phyloP scores from a whole-genome alignment of 2,329 filamentous ascomycete species.

The Chaetomium strumarium region DNA sequence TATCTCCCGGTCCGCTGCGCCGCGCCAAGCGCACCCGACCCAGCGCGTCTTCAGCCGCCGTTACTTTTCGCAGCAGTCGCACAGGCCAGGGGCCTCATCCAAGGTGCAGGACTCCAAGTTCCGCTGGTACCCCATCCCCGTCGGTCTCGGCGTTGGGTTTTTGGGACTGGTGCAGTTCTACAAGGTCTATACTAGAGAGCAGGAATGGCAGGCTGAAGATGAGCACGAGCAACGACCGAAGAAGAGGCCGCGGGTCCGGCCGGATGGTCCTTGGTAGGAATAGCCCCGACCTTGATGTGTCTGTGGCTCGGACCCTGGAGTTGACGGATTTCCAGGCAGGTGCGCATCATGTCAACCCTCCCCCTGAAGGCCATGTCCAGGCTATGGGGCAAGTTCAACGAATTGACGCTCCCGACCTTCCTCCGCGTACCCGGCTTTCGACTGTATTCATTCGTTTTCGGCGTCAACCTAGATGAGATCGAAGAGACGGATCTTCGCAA shows the following conservation, averaged over 20 bases:
- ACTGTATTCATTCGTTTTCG: conserved; percentile 84
- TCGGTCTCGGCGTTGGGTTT: conserved; percentile 79
- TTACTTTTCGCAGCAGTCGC: conserved; percentile 38
- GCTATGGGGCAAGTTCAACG: conserved; percentile 87
- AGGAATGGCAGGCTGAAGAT: conserved; percentile 43
- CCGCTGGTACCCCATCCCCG: conserved; percentile 86
- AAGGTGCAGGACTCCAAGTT: conserved; percentile 53
- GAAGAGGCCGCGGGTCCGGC: conserved; percentile 59
- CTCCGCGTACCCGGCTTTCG: conserved; percentile 85
- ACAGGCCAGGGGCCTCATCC: conserved; percentile 45
- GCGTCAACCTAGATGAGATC: conserved; percentile 84
- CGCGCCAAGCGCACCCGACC: conserved; percentile 18
- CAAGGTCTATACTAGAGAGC: conserved; percentile 56
- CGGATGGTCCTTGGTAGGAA: conserved; percentile 72
- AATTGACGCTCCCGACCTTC: conserved; percentile 80
- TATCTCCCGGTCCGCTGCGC: conserved; percentile 3
- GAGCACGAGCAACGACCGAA: conserved; percentile 40
- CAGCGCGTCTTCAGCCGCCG: conserved; percentile 27
- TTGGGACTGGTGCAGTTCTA: conserved; percentile 80
- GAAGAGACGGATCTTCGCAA: conserved; percentile 80
- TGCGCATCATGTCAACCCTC: conserved; percentile 88
- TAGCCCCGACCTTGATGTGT: neutral
- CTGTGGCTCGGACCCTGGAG: neutral
- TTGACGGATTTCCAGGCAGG: conserved; percentile 52
- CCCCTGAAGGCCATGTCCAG: conserved; percentile 86